Percentiles rank a stretch among this genome's conserved stretches.
Conservation (phyloP, 2,329 filamentous ascomycete species). For the Monilinia vaccinii-corymbosi region DNA sequence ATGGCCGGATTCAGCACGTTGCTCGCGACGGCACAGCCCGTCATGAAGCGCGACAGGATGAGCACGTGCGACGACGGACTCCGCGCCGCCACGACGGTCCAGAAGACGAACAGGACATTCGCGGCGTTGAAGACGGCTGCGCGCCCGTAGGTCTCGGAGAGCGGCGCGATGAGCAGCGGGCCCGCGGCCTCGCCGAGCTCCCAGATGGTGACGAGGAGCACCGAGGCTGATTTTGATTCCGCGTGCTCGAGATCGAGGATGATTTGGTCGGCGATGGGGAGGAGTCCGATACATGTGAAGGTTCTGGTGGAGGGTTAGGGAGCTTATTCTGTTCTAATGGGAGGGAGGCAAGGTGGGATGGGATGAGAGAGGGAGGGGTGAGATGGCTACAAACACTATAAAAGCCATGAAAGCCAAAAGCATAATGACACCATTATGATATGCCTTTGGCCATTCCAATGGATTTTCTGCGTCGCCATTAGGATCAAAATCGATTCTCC, state of each 20-base stretch:
- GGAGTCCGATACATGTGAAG: conserved; percentile 47
- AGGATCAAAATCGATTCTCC: conserved; percentile 37
- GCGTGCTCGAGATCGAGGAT: conserved; percentile 37
- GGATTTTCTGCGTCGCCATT: conserved; percentile 42
- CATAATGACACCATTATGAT: conserved; percentile 45
- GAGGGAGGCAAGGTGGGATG: background rate
- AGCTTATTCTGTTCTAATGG: background rate
- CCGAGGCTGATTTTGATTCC: background rate
- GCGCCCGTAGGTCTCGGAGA: conserved; percentile 37
- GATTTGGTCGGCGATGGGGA: conserved; percentile 44
- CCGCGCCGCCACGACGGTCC: conserved; percentile 38
- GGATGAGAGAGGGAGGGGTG: conserved; percentile 22
- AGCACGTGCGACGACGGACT: conserved; percentile 35
- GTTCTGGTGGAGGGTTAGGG: conserved; percentile 33
- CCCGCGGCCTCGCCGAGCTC: conserved; percentile 39
- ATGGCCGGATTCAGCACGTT: conserved; percentile 35
- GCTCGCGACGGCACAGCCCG: conserved; percentile 20
- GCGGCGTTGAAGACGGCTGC: conserved; percentile 34
- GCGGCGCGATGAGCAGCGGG: conserved; percentile 36
- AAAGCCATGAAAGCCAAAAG: conserved; percentile 47
- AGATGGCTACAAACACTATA: too few species aligned
- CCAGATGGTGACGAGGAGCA: conserved; percentile 39
- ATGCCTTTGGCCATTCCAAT: conserved; percentile 41
- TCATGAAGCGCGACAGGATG: conserved; percentile 33
- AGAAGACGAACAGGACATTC: conserved; percentile 42